Base-by-base conservation (phyloP, 1,284 basidiomycete genomes). In the Trichosporon coremiiforme region DNA sequence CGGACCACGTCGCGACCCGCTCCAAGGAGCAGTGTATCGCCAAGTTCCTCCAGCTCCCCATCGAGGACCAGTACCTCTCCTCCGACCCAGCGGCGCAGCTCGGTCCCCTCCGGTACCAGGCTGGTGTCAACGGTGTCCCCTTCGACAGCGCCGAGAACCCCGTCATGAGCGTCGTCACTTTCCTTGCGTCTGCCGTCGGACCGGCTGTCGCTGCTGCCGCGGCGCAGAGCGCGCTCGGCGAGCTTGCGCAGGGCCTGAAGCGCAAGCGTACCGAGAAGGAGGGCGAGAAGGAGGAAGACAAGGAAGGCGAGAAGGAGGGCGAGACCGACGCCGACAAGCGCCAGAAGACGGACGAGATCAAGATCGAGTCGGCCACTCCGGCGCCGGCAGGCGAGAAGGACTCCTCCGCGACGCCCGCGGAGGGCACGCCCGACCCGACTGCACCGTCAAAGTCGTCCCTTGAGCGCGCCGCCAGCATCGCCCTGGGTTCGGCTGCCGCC, bases 91-190 rank as follows among this genome's bases (percentile, higher is more conserved):
- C 76, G 4, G 79, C 80, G 15, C 82, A 87, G 68, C 88, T 93
- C 79, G 95, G 94, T 8, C 88, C 92, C 0, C 84, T 98, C 69
- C 86, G 91, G 75, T 95, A 91, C 73, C 80, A 81, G 66, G 79
- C 81, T 7, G 81, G 82, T 10, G 67, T 83, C 50, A 83, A 83
- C 62, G 82, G 90, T 8, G 86, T 96, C 70, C 96, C 96, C 0
- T 97, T 98, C 80, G 91, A 95, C 74, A 92, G 95, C 79, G 90
- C 92, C 1, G 97, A 98, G 79, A 99, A 99, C 81, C 96, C 96
- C 0, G 94, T 99, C 38, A 95, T 99, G 94, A 95, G 92, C 82
- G 95, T 99, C 29, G 95, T 99, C 15, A 93, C 96, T 0, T 98
- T 98, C 85, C 86, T 99, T 62, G 95, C 96, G 15, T 91, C 91